Evolutionary conservation across 2,329 filamentous ascomycete species (phyloP).

Genomic region (Alternaria sp.): DNA sequence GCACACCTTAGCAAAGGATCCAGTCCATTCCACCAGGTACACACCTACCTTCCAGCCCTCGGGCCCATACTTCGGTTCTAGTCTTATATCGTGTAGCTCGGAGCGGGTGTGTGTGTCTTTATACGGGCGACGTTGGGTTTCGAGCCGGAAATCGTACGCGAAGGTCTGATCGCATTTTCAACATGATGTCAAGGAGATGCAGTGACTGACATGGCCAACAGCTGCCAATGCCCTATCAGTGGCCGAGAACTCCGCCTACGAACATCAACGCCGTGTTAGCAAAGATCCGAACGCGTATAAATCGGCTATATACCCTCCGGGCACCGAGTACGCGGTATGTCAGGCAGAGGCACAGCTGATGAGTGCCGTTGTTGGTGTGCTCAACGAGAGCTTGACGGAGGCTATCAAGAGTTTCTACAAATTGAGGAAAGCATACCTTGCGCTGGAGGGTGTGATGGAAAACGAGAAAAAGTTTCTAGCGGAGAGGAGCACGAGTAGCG

Average conservation of each 20-base stretch:
- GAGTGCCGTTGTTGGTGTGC: conserved; percentile 82
- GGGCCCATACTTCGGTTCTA: neutral
- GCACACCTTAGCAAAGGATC: conserved; percentile 68
- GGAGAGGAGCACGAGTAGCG: conserved; percentile 42
- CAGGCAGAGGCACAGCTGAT: conserved; percentile 88
- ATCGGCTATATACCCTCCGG: conserved; percentile 76
- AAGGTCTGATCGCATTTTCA: conserved; percentile 56
- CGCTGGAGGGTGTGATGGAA: conserved; percentile 78
- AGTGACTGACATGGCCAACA: conserved; percentile 32
- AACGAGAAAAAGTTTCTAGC: conserved; percentile 69
- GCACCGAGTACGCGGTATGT: conserved; percentile 85
- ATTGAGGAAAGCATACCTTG: conserved; percentile 83
- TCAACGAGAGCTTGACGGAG: conserved; percentile 93
- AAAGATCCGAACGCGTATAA: conserved; percentile 64
- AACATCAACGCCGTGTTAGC: conserved; percentile 77
- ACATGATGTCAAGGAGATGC: neutral
- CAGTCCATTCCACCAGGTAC: conserved; percentile 79
- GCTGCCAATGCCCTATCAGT: conserved; percentile 74
- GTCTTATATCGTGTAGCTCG: conserved; percentile 62
- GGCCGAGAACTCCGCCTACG: conserved; percentile 77
- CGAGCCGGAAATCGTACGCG: conserved; percentile 87
- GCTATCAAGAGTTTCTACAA: conserved; percentile 92
- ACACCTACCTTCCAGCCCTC: neutral
- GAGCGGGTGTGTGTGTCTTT: conserved; percentile 80
- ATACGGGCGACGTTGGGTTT: conserved; percentile 87